Percentiles rank a stretch among this genome's conserved stretches.
Evolutionary conservation across 305 asterid genomes (phyloP).

Genomic region (Fraxinus angustifolia): DNA sequence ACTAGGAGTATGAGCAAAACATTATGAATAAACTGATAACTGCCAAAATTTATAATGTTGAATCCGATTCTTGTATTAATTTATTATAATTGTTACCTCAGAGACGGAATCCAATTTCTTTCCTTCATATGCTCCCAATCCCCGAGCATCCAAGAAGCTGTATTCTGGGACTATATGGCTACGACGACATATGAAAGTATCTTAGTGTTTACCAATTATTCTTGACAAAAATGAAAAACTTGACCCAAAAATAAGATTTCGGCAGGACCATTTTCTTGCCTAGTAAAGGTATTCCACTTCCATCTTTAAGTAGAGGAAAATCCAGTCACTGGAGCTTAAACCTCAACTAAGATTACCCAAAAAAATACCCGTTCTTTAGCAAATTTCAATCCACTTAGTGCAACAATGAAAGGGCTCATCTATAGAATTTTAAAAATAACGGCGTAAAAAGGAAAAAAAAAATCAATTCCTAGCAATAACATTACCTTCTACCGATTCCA

Average conservation of each 20-base stretch:
- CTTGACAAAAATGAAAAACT: background rate
- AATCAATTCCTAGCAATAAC: background rate
- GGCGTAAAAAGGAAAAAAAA: background rate
- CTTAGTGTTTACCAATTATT: background rate
- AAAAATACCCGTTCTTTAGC: background rate
- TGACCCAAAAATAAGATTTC: background rate
- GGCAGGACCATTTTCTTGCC: background rate
- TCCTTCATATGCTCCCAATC: slow-evolving; percentile 89
- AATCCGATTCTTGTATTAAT: background rate
- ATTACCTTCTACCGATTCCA: slow-evolving; percentile 65
- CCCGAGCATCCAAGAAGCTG: slow-evolving; percentile 95
- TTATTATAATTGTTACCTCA: slow-evolving; percentile 38
- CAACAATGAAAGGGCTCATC: background rate
- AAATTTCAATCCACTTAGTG: background rate
- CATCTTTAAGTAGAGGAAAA: background rate
- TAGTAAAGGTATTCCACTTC: background rate
- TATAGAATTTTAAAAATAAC: background rate
- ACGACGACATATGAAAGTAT: slow-evolving; percentile 16
- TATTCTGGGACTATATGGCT: slow-evolving; percentile 83
- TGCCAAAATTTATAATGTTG: slow-evolving; percentile 1
- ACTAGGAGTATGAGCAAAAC: background rate
- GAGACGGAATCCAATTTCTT: slow-evolving; percentile 59
- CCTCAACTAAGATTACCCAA: background rate
- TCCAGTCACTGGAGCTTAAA: background rate
- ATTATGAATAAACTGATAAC: background rate